Percentiles rank a stretch among this genome's conserved stretches.
Conservation (phyloP, 2,329 filamentous ascomycete species). For the Daldinia sp. region DNA sequence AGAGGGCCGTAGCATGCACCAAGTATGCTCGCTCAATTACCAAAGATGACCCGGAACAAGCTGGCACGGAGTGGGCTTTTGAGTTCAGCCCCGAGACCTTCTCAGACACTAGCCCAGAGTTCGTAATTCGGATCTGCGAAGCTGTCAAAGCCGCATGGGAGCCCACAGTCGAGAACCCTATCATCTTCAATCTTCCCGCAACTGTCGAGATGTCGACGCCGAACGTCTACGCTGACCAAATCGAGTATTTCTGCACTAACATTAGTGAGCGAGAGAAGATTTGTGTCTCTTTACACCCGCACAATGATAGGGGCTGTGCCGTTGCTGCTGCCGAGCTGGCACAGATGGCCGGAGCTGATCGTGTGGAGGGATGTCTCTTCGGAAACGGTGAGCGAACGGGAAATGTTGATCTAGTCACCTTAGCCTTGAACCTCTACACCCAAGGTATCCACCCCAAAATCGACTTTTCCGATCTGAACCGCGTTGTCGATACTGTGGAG, state of each 20-base stretch:
- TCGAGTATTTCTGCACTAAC: constrained; percentile 93
- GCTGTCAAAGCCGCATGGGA: constrained; percentile 96
- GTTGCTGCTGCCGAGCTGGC: constrained; percentile 91
- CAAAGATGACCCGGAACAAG: constrained; percentile 75
- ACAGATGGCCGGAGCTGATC: constrained; percentile 95
- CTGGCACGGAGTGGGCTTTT: constrained; percentile 77
- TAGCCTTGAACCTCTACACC: constrained; percentile 94
- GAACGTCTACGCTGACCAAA: constrained; percentile 95
- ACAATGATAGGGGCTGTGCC: constrained; percentile 93
- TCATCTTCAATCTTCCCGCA: constrained; percentile 97
- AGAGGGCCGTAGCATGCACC: constrained; percentile 85
- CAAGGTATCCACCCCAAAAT: constrained; percentile 87
- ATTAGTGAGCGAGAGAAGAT: constrained; percentile 89
- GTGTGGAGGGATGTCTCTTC: constrained; percentile 94
- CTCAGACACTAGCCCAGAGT: constrained; percentile 89
- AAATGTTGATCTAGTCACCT: constrained; percentile 93
- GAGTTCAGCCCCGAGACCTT: constrained; percentile 91
- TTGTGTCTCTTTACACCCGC: constrained; percentile 89
- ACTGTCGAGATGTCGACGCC: constrained; percentile 96
- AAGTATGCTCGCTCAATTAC: constrained; percentile 90
- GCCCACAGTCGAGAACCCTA: constrained; percentile 79
- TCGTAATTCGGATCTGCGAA: constrained; percentile 84
- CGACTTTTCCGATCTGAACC: constrained; percentile 90
- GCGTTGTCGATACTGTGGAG: constrained; percentile 90
- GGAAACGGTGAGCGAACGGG: constrained; percentile 96